Base-by-base conservation (phyloP, 176 grass and related monocot genomes). In the Melocanna baccifera region DNA sequence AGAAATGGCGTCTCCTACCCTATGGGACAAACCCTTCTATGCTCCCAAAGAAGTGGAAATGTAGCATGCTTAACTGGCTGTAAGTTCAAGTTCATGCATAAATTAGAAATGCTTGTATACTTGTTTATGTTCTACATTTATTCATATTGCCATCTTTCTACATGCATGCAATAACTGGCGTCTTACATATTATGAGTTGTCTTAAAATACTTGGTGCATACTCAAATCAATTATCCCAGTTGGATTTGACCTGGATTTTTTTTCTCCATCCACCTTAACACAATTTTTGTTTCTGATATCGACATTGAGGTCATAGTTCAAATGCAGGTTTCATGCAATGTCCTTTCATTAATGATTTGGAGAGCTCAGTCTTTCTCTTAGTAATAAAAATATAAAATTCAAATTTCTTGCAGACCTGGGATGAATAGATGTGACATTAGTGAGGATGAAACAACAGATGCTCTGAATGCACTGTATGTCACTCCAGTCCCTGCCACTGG, bases 61-160 rank as follows among this genome's bases (percentile, higher is more conserved):
- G 94, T 58, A 93, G 80, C 70, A 83, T 97, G 87, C 94, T 97
- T 80, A 66, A 88, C 69, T 97, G 94, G 91, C 91, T 97, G 94
- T 97, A 90, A 97, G 94, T 93, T 79, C 26, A 73, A 79, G 14
- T 75, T 81, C 52, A 65, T 52, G 30, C 22, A 68, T 82, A 50
- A 37, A 43, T 25, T 71, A 63, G 4, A 45, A 78, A 75, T 83
- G 52, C 41, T 77, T 81, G 25, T 63, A 47, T 66, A 67, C 57
- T 82, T 30, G 23, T 72, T 85, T 46, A 67, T 71, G 29, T 15
- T 81, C 15, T 18, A 19, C 37, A 15, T 83, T 79, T 76, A 70
- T 83, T 19, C 34, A 65, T 70, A 39, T 20, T 79, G 25, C 15
- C 53, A 26, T 76, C 61, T 28, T 47, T 62, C 71, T 32, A 23